Percentiles rank a stretch among this genome's conserved stretches.
These are phyloP conservation scores for Plasmodium gonderi DNA, from an alignment of 169 alveolate species.

Conservation along the genomic window DNA sequence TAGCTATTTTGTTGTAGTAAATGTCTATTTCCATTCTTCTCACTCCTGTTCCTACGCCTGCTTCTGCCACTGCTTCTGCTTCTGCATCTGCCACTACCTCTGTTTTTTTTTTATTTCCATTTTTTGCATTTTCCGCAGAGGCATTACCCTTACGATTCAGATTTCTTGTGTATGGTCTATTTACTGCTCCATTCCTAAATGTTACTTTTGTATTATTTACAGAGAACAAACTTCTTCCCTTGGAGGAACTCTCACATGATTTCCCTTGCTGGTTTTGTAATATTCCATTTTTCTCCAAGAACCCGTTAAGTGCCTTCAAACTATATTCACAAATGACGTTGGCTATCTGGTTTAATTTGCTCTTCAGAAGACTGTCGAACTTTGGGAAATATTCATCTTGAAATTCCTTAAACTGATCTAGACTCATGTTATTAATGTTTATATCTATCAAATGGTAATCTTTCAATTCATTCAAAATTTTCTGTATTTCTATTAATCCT, in stretches of 20 bases:
- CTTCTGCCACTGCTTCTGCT: not conserved
- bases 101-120: too few relatives aligned
- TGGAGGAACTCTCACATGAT: not conserved
- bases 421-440: constrained; percentile 30
- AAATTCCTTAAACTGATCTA: constrained; percentile 25
- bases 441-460: constrained; percentile 18
- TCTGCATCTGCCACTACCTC: too few relatives aligned
- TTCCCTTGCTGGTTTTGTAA: too few relatives aligned
- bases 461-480: not conserved
- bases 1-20: constrained; percentile 41
- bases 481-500: constrained; percentile 26
- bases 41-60: not conserved
- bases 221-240: too few relatives aligned
- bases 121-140: too few relatives aligned
- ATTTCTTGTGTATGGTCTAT: too few relatives aligned
- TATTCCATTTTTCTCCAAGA: constrained; percentile 8
- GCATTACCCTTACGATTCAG: too few relatives aligned
- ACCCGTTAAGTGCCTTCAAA: constrained; percentile 9
- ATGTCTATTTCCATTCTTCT: not conserved
- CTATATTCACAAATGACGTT: constrained; percentile 22
- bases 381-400: constrained; percentile 18
- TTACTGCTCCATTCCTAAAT: too few relatives aligned
- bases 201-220: not conserved
- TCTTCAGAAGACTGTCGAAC: constrained; percentile 11
- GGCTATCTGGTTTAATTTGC: constrained; percentile 13